Evolutionary conservation across 257 asterid species (phyloP).

Genomic region (Jacaranda mimosifolia): DNA sequence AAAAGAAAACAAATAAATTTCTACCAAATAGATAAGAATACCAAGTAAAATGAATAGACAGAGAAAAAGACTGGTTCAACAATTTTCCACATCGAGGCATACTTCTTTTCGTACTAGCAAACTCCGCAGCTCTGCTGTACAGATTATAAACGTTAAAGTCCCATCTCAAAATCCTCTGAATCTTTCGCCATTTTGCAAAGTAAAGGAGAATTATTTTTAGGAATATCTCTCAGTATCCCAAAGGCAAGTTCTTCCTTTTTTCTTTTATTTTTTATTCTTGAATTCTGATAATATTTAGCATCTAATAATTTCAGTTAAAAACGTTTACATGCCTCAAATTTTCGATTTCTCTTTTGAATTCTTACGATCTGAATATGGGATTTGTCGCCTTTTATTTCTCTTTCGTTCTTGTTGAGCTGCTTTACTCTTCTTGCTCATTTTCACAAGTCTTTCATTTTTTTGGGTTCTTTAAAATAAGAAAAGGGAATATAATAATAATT

Average conservation of each 20-base stretch:
- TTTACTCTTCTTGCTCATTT: neutral
- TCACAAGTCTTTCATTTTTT: neutral
- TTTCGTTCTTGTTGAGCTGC: neutral
- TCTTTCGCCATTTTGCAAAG: neutral
- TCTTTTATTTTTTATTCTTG: neutral
- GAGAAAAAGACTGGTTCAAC: neutral
- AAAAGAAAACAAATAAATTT: neutral
- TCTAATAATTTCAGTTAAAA: neutral
- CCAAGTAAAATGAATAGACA: neutral
- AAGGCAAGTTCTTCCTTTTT: neutral
- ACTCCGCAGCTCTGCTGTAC: conserved; percentile 11
- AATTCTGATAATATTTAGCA: neutral
- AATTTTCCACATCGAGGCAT: neutral
- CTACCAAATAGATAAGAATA: neutral
- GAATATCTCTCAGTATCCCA: neutral
- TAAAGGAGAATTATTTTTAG: neutral
- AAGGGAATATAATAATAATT: neutral
- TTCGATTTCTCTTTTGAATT: neutral
- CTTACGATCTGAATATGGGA: neutral
- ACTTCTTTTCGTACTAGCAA: neutral
- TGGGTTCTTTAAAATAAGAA: neutral
- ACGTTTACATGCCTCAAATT: neutral
- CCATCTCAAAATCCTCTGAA: neutral
- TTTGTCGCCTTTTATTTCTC: neutral
- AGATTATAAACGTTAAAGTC: neutral